Conservation (phyloP, 192 early-diverging fungal genomes). For the Coemansia sp. region DNA sequence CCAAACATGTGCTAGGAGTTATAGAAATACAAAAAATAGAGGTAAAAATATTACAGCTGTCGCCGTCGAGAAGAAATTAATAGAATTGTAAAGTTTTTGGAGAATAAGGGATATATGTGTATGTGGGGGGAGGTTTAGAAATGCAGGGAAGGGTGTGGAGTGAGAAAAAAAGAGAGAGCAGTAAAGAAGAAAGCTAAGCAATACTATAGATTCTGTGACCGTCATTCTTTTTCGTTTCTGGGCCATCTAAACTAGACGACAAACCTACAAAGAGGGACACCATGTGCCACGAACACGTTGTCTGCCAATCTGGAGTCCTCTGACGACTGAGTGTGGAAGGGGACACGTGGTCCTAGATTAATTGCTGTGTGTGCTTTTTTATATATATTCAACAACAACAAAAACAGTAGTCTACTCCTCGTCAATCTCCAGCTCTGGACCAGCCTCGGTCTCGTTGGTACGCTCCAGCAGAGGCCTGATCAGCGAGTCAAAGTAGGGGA, state of each 20-base stretch:
- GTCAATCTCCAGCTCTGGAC: constrained; percentile 71
- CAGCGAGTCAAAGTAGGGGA: constrained; percentile 79
- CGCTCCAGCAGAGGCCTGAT: constrained; percentile 80
- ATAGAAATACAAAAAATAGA: no score
- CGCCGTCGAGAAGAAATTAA: not conserved
- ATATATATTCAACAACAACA: not conserved
- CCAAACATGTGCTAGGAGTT: constrained; percentile 26
- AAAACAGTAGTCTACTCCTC: constrained; percentile 42
- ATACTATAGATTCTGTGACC: not conserved
- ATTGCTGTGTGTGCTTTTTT: not conserved
- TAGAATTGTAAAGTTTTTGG: not conserved
- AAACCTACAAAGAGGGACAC: not conserved
- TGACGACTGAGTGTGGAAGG: not conserved
- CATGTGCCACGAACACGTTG: constrained; percentile 7
- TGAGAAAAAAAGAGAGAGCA: not conserved
- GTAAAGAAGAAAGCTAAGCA: not conserved
- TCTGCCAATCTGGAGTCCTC: not conserved
- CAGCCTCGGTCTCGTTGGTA: constrained; percentile 57
- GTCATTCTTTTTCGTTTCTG: not conserved
- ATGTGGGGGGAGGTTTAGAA: not conserved
- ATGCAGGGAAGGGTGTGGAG: constrained; percentile 3
- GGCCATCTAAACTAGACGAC: not conserved
- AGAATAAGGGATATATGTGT: not conserved
- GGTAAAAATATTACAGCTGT: not conserved
- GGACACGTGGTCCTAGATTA: constrained; percentile 2